phyloP scores from a whole-genome alignment of 2,329 filamentous ascomycete genomes.

The Trichophyton equinum region DNA sequence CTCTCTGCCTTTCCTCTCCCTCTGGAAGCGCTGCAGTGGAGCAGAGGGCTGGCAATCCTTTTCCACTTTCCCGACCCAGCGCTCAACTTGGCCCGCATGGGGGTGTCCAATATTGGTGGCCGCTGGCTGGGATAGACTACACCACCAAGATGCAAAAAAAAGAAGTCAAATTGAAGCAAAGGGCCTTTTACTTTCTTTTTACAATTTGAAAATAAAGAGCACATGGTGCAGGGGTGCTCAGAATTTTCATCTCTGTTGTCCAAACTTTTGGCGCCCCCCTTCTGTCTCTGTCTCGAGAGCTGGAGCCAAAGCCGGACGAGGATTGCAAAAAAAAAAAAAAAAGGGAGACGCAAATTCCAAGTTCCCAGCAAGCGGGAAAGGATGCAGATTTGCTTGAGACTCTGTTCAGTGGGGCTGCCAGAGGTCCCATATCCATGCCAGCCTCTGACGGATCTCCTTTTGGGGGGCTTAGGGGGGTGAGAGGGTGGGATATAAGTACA shows the following conservation, averaged over 20 bases:
- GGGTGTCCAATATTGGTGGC: background rate
- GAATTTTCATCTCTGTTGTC: background rate
- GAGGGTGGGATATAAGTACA: background rate
- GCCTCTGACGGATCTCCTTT: background rate
- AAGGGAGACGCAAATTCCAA: background rate
- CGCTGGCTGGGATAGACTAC: background rate
- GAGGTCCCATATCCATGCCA: background rate
- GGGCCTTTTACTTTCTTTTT: background rate
- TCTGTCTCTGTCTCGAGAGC: background rate
- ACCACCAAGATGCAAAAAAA: background rate
- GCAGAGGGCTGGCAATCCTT: slow-evolving; percentile 1
- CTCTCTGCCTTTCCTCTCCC: background rate
- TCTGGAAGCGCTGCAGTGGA: background rate
- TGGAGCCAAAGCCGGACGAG: background rate
- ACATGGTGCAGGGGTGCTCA: background rate
- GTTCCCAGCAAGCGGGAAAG: background rate
- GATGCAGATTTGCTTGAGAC: background rate
- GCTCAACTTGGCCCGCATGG: background rate
- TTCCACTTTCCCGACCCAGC: slow-evolving; percentile 2
- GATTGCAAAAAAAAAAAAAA: background rate
- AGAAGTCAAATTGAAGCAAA: background rate
- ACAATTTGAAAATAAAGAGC: background rate
- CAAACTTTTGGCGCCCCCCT: background rate
- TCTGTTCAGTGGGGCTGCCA: background rate
- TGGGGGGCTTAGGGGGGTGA: background rate